Evolutionary conservation across 768 basidiomycete genomes (phyloP).

Genomic region (Mrakia frigida): DNA sequence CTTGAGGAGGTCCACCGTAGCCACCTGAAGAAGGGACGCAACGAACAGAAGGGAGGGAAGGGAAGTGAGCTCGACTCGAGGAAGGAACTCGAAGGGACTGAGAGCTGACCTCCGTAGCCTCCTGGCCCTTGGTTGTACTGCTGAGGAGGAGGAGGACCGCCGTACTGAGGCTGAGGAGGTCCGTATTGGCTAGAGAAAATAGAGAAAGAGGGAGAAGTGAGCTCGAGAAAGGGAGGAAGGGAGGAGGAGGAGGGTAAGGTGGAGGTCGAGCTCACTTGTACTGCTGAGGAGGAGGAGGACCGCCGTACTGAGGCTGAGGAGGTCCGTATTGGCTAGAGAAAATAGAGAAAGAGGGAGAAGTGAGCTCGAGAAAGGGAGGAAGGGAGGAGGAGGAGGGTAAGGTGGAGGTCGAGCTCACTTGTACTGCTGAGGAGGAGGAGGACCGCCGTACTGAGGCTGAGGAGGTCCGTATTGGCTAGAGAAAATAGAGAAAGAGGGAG

Average conservation of each 20-base stretch:
- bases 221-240: background rate
- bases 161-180: constrained; percentile 11
- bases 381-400: background rate
- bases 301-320: constrained; percentile 3
- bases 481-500: background rate
- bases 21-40: background rate
- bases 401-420: background rate
- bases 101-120: constrained; percentile 1
- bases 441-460: background rate
- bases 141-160: constrained; percentile 13
- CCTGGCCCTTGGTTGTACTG: background rate
- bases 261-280: constrained; percentile 4
- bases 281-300: background rate
- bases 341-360: background rate
- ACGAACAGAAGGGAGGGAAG: background rate
- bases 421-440: background rate
- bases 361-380: background rate
- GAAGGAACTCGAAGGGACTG: background rate
- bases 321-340: constrained; percentile 16
- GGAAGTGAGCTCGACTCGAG: background rate
- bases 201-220: background rate
- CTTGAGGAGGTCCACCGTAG: constrained; percentile 18
- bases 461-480: constrained; percentile 18
- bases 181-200: constrained; percentile 11
- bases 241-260: background rate